Evolutionary conservation across 306 rosid species (phyloP), one percentile per base, ranked within the genome.

Genomic region (Medicago arabica): DNA sequence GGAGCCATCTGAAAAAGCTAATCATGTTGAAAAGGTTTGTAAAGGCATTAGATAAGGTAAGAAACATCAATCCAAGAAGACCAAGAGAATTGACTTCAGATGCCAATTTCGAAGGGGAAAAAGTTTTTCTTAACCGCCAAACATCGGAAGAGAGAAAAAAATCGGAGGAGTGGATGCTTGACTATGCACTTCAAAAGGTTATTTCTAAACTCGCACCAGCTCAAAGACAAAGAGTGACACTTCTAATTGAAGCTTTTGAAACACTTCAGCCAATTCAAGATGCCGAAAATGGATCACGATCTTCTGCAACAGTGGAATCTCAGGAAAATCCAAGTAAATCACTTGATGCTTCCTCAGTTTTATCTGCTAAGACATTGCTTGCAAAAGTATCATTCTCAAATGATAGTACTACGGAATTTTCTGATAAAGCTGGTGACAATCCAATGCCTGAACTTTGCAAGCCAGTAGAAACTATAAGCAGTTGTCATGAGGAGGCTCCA

Each of bases 81-180:
- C 89, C 85, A 14, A 69, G 57, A 36, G 69, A 25, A 77, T 83
- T 82, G 44, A 80, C 91, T 7, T 64, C 80, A 58, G 86, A 85
- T 71, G 79, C 81, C 17, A 78, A 75, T 15, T 79, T 66, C 3
- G 92, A 85, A 71, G 87, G 84, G 23, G 97, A 86, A 67, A 88
- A 81, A 55, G 87, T 89, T 76, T 62, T 40, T 77, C 91, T 92
- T 44, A 87, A 83, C 83, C 90, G n/a, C 74, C 91, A 80, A 78
- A 85, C 70, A 41, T 73, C 75, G 1, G 93, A 86, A 51, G 85
- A 88, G 76, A 85, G 69, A 36, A 90, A 82, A 62, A 89, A 85
- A 49, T 76, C 84, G 4, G 97, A 92, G 84, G 96, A 95, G 78
- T 95, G 97, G 97, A 92, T 92, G 97, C 92, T 95, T 65, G 97